phyloP scores from a whole-genome alignment of 306 rosid genomes.

The Trifolium subterraneum region DNA sequence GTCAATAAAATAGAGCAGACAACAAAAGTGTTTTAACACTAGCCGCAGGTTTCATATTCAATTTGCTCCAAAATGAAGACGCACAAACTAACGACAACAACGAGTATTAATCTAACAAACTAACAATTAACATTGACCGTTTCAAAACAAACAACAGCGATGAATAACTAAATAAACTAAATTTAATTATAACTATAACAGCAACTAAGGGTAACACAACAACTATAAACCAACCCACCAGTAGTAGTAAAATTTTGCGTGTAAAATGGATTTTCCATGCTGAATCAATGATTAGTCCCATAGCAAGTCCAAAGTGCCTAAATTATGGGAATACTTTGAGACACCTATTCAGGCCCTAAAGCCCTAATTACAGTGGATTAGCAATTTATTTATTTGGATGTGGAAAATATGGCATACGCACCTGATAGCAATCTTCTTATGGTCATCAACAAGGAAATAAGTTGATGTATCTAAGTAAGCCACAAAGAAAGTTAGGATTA shows the following conservation, averaged over 20 bases:
- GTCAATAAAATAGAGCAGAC: not conserved
- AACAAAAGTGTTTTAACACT: not conserved
- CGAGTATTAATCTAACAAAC: too few species aligned
- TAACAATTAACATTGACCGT: too few species aligned
- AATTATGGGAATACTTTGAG: not conserved
- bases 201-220: not conserved
- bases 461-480: slow-evolving; percentile 87
- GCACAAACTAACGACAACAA: not conserved
- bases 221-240: not conserved
- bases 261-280: not conserved
- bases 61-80: not conserved
- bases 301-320: not conserved
- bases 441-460: slow-evolving; percentile 76
- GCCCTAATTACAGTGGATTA: not conserved
- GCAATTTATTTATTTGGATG: not conserved
- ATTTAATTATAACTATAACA: not conserved
- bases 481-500: slow-evolving; percentile 74
- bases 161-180: not conserved
- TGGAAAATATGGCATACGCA: slow-evolving; percentile 13
- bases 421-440: slow-evolving; percentile 81
- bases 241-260: not conserved
- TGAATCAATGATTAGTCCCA: not conserved
- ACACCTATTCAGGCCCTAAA: not conserved
- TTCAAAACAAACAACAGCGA: not conserved
- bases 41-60: not conserved